phyloP scores from a whole-genome alignment of 129 eudicot species.

The Scalesia atractyloides region DNA sequence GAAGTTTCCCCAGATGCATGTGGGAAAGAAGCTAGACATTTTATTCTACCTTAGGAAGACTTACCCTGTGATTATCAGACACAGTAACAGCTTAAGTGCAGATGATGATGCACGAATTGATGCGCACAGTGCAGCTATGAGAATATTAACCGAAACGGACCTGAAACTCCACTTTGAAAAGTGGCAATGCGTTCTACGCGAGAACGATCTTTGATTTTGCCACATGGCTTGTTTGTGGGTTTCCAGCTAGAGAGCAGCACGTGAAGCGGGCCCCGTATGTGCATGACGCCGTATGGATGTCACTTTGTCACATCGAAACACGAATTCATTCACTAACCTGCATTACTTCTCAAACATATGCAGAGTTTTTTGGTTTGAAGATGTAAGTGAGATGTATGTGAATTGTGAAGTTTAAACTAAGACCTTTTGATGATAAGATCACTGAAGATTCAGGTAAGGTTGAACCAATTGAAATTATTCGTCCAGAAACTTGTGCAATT shows the following conservation, averaged over 20 bases:
- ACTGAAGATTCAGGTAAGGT: constrained; percentile 70
- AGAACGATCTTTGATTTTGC: constrained; percentile 83
- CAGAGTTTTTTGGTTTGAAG: constrained; percentile 66
- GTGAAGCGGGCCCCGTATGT: constrained; percentile 77
- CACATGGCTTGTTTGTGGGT: constrained; percentile 85
- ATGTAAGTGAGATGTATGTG: constrained; percentile 79
- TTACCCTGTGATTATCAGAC: constrained; percentile 68
- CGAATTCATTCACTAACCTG: constrained; percentile 57
- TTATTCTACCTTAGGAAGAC: constrained; percentile 60
- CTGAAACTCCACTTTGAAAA: constrained; percentile 64
- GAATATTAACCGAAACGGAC: constrained; percentile 50
- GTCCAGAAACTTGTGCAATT: constrained; percentile 88
- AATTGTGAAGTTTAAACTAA: constrained; percentile 67
- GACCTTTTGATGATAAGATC: constrained; percentile 59
- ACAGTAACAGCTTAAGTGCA: constrained; percentile 83
- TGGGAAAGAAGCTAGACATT: too few species aligned
- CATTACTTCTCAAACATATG: constrained; percentile 83
- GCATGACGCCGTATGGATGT: constrained; percentile 78
- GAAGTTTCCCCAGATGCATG: too few species aligned
- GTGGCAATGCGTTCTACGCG: constrained; percentile 86
- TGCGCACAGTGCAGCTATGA: constrained; percentile 78
- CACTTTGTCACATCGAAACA: constrained; percentile 65
- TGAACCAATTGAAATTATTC: constrained; percentile 67
- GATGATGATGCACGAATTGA: constrained; percentile 92
- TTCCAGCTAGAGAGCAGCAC: constrained; percentile 67